Conservation (phyloP, 768 basidiomycete genomes). For the Suillus hirtellus region DNA sequence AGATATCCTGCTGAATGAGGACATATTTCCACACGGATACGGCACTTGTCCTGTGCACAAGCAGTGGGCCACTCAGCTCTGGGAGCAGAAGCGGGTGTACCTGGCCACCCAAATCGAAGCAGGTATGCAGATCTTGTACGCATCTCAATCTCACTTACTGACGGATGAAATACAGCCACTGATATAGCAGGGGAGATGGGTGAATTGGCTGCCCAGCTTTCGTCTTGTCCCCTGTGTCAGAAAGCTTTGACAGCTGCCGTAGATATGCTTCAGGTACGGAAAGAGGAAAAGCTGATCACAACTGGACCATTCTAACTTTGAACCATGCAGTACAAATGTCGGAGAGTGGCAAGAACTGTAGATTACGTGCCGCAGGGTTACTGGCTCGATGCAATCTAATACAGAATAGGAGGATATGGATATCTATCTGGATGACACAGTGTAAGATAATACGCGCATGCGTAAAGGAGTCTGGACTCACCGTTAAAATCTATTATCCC, state of each 20-base stretch:
- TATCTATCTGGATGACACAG: conserved; percentile 22
- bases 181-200: conserved; percentile 72
- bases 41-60: conserved; percentile 59
- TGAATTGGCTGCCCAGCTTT: conserved; percentile 44
- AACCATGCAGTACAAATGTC: conserved; percentile 59
- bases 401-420: conserved; percentile 25
- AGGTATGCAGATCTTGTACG: conserved; percentile 34
- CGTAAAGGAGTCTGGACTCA: neutral
- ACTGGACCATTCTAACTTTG: conserved; percentile 12
- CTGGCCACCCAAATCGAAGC: conserved; percentile 52
- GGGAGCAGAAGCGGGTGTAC: conserved; percentile 52
- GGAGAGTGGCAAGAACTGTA: conserved; percentile 50
- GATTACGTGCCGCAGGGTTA: conserved; percentile 40
- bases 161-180: conserved; percentile 43
- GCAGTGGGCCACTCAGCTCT: conserved; percentile 42
- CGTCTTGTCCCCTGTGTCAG: conserved; percentile 51
- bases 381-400: conserved; percentile 7
- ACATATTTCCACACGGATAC: conserved; percentile 74
- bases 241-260: conserved; percentile 66
- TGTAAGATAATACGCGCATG: neutral
- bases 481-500: conserved; percentile 12
- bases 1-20: conserved; percentile 53
- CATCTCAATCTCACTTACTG: conserved; percentile 10
- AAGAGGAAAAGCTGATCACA: conserved; percentile 4
- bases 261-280: conserved; percentile 64